Evolutionary conservation across 305 asterid species (phyloP), one percentile per base, ranked within the genome.

Genomic region (Ajuga reptans): DNA sequence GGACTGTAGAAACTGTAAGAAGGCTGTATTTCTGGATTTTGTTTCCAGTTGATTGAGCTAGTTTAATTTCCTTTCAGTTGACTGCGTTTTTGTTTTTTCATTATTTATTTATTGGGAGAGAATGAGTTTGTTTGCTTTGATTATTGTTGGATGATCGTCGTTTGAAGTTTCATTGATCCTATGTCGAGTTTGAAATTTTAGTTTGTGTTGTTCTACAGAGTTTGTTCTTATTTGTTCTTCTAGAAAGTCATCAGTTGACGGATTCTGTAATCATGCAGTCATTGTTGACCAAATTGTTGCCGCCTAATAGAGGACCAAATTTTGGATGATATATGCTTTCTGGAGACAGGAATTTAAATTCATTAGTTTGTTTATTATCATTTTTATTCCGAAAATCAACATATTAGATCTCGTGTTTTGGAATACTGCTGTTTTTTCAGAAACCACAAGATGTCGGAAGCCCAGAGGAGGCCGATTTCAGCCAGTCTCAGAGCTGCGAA

Each of bases 391-490:
- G 21, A 16, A 24, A 12, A 37, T 43, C 37, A 31, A 43, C 36
- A 65, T 10, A 42, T 41, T 57, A 15, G 47, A 42, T 31, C 9
- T 53, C 18, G 5, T 63, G 50, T 45, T 43, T 31, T 62, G 52
- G 58, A 24, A 47, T 39, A 24, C 53, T 72, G 12, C 66, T 74
- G 18, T 34, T 68, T 31, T 77, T 77, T 74, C 82, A 91, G 95
- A 78, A 70, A 71, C 73, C 56, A 52, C 79, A 80, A 77, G 77
- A 93, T 93, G 97, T 89, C 96, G 53, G 99, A 93, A 82, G 87
- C 96, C 70, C 97, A 80, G 79, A 91, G 97, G 88, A 87, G 84
- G 84, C 80, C 75, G n/a, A 45, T 33, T 57, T 8, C 64, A 27
- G 64, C 80, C 17, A 76, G 77, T 61, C 12, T 71, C 41, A 81